Base-by-base conservation (phyloP, 345 rosid species). In the Ceriops zippeliana region DNA sequence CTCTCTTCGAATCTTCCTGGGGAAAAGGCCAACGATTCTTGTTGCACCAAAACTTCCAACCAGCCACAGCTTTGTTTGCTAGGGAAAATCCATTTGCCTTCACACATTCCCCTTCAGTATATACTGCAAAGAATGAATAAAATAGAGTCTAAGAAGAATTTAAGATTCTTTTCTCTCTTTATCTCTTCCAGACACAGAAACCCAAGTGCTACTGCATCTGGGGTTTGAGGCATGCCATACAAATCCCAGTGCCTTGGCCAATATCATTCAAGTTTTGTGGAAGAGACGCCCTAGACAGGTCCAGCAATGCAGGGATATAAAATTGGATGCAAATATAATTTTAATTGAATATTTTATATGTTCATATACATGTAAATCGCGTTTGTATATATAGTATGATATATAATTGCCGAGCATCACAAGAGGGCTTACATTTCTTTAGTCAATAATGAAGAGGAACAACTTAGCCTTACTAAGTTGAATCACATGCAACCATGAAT, bases 181-280 rank as follows among this genome's bases (percentile, higher is more conserved):
- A 56, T 37, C 51, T 34, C 49, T 54, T 58, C 67, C 1, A 15
- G 3, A 26, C 83, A 79, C 86, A 80, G 70, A 83, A 83, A 80
- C 75, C 88, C 65, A 83, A 81, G 77, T 49, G 70, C 19, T 4
- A 73, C 57, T 76, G 79, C 72, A 78, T 81, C 78, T 82, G 80
- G 75, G 84, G 77, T 69, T 79, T 58, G 75, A 75, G 81, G 87
- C 96, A 89, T 78, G 91, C 86, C 82, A 80, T 82, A 89, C 85
- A 87, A 83, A 84, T 80, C 84, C 73, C 80, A 85, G 82, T 79
- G 73, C 70, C 67, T 75, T 58, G 58, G 82, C 90, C 96, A 88
- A 90, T 88, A 63, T 59, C 71, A 35, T 78, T 80, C 74, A 71
- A 84, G 70, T 80, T 80, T 70, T 85, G 85, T 84, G 89, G 76